Evolutionary conservation across 1,139 yeast genomes (phyloP).

Genomic region (Tardiomyces digboiensis): DNA sequence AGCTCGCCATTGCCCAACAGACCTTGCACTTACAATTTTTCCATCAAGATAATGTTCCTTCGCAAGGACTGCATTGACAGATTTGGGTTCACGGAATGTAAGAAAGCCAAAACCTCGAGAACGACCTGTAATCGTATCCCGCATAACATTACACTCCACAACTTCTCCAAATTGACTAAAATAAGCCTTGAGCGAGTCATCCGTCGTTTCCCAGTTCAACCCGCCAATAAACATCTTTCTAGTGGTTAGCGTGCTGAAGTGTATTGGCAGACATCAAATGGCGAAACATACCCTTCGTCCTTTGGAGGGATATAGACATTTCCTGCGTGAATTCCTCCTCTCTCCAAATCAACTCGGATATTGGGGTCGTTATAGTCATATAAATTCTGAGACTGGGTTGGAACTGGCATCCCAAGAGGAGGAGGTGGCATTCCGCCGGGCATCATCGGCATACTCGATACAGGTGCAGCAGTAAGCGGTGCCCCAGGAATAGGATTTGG

Average conservation of each 20-base stretch:
- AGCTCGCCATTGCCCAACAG: background rate
- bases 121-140: constrained; percentile 81
- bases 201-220: constrained; percentile 96
- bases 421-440: background rate
- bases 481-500: constrained; percentile 2
- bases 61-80: constrained; percentile 83
- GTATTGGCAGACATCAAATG: background rate
- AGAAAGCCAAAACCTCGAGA: constrained; percentile 97
- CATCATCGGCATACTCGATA: constrained; percentile 2
- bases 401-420: background rate
- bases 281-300: constrained; percentile 38
- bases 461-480: constrained; percentile 1
- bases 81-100: constrained; percentile 71
- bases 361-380: background rate
- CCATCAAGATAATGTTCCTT: constrained; percentile 92
- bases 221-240: constrained; percentile 95
- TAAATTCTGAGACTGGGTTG: background rate
- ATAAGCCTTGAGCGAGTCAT: constrained; percentile 62
- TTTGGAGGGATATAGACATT: constrained; percentile 32
- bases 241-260: background rate
- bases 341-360: background rate
- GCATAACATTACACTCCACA: constrained; percentile 86
- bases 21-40: constrained; percentile 38
- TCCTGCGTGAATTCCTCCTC: constrained; percentile 13
- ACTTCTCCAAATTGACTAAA: constrained; percentile 90